These are phyloP conservation scores for Solanum chilense DNA, from an alignment of 257 asterid species.

Conservation along the genomic window DNA sequence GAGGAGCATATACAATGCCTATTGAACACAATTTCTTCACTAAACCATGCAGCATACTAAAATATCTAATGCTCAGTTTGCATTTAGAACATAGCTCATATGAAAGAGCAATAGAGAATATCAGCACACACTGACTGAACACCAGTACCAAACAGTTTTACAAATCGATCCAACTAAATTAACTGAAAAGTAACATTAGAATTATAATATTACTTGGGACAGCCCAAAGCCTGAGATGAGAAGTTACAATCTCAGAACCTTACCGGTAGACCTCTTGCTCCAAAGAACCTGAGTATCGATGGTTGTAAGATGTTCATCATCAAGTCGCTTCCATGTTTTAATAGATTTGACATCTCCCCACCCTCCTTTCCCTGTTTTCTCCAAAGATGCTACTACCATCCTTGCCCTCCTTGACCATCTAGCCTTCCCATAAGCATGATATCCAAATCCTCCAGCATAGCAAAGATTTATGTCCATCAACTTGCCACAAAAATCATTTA, in stretches of 20 bases:
- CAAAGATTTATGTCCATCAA: conserved; percentile 58
- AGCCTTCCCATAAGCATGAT: conserved; percentile 90
- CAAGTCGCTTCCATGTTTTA: conserved; percentile 85
- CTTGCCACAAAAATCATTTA: conserved; percentile 88
- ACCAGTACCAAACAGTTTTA: not conserved
- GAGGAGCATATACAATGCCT: not conserved
- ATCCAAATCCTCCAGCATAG: conserved; percentile 95
- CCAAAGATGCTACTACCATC: conserved; percentile 67
- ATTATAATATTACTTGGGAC: not conserved
- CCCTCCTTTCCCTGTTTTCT: conserved; percentile 51
- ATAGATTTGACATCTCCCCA: conserved; percentile 80
- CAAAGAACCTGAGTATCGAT: conserved; percentile 76
- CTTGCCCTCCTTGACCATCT: conserved; percentile 99
- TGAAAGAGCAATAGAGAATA: not conserved
- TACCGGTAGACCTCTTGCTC: conserved; percentile 46
- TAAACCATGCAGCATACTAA: not conserved
- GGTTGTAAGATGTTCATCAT: conserved; percentile 50
- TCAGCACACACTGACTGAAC: not conserved
- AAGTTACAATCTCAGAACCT: conserved; percentile 2
- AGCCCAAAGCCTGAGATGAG: not conserved
- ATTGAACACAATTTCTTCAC: not conserved
- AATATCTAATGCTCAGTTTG: not conserved
- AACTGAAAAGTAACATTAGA: not conserved
- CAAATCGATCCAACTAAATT: not conserved
- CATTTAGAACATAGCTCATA: not conserved